Evolutionary conservation across 371 early-diverging fungal genomes (phyloP).

Genomic region (Phascolomyces articulosus): DNA sequence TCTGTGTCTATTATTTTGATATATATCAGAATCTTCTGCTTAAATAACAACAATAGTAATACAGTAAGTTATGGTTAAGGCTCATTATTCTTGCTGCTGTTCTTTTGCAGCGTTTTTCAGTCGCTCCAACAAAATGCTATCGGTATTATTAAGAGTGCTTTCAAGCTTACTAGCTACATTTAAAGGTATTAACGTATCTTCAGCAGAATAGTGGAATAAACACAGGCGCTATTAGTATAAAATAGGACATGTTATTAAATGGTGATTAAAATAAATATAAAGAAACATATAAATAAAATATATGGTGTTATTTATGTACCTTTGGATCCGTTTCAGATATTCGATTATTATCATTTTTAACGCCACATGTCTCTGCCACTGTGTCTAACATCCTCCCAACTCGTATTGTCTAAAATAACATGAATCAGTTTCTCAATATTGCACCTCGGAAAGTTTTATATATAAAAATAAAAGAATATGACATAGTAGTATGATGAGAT

Average conservation of each 20-base stretch:
- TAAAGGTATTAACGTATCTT: not conserved
- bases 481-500: not conserved
- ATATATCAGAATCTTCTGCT: too few relatives aligned
- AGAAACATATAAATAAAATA: not conserved
- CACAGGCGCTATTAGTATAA: not conserved
- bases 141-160: not conserved
- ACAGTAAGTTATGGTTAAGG: too few relatives aligned
- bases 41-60: too few relatives aligned
- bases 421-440: too few relatives aligned
- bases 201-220: not conserved
- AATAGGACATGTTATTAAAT: not conserved
- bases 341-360: conserved; percentile 13
- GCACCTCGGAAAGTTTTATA: too few relatives aligned
- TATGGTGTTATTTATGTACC: not conserved
- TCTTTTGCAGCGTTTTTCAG: not conserved
- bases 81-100: too few relatives aligned
- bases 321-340: conserved; percentile 5
- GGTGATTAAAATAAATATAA: too few relatives aligned
- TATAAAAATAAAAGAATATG: too few relatives aligned
- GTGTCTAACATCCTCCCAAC: conserved; percentile 10
- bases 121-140: conserved; percentile 1
- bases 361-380: conserved; percentile 2
- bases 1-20: too few relatives aligned
- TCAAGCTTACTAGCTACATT: not conserved
- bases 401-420: conserved; percentile 5